These are phyloP conservation scores for Remersonia thermophila DNA, from an alignment of 2,329 filamentous ascomycete species.

Conservation along the genomic window DNA sequence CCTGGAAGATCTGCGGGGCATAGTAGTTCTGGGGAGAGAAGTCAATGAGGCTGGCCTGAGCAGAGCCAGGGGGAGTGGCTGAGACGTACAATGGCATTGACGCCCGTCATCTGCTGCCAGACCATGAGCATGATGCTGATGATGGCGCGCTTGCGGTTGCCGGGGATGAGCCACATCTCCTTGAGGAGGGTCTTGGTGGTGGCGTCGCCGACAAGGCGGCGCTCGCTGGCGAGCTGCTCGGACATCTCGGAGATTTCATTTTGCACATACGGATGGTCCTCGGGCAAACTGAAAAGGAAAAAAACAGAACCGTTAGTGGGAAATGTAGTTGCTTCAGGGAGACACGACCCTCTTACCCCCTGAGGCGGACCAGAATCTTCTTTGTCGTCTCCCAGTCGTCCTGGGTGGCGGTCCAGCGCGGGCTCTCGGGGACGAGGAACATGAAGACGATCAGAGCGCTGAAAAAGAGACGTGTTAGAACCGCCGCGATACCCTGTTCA, in stretches of 20 bases:
- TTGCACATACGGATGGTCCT: slow-evolving; percentile 40
- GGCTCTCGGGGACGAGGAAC: slow-evolving; percentile 51
- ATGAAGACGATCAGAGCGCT: slow-evolving; percentile 45
- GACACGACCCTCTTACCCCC: slow-evolving; percentile 17
- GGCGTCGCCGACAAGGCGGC: slow-evolving; percentile 41
- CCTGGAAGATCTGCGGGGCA: slow-evolving; percentile 21
- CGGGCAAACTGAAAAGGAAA: neutral
- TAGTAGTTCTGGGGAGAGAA: slow-evolving; percentile 16
- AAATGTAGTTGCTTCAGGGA: slow-evolving; percentile 24
- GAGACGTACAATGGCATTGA: slow-evolving; percentile 12
- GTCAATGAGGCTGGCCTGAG: neutral
- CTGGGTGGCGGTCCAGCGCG: slow-evolving; percentile 51
- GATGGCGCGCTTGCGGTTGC: slow-evolving; percentile 23
- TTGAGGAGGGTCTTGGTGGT: slow-evolving; percentile 44
- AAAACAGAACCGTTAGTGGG: slow-evolving; percentile 22
- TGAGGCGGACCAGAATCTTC: slow-evolving; percentile 39
- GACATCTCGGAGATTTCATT: slow-evolving; percentile 50
- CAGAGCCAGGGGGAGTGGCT: neutral
- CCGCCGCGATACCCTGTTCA: too few species aligned
- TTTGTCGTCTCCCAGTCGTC: slow-evolving; percentile 53
- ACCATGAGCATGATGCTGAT: slow-evolving; percentile 45
- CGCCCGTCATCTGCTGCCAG: slow-evolving; percentile 55
- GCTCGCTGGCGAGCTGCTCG: slow-evolving; percentile 49
- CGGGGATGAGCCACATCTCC: slow-evolving; percentile 48
- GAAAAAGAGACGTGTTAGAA: too few species aligned